Conservation (phyloP, 352 stramenopile genomes). For the Phytophthora litchii region DNA sequence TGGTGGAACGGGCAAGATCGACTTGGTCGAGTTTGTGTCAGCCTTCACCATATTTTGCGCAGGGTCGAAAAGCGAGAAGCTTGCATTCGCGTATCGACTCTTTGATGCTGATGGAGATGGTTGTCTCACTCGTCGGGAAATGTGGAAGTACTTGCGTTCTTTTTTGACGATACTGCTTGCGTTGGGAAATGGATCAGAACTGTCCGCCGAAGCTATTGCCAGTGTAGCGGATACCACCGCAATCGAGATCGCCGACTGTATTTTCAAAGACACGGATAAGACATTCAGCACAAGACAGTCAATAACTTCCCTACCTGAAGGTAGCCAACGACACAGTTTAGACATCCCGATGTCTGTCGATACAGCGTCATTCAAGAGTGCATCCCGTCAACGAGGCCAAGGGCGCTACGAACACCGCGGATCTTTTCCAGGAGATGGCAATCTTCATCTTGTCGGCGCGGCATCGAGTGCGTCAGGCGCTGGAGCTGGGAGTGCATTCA, state of each 20-base stretch:
- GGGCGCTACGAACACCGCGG: constrained; percentile 74
- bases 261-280: constrained; percentile 87
- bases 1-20: constrained; percentile 82
- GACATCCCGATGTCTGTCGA: constrained; percentile 58
- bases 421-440: constrained; percentile 66
- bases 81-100: constrained; percentile 89
- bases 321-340: constrained; percentile 58
- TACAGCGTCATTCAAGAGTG: constrained; percentile 40
- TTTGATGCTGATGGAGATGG: constrained; percentile 93
- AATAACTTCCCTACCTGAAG: constrained; percentile 27
- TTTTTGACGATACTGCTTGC: constrained; percentile 96
- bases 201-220: constrained; percentile 82
- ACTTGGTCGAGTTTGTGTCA: constrained; percentile 92
- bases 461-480: constrained; percentile 55
- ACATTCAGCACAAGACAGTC: constrained; percentile 63
- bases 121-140: constrained; percentile 89
- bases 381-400: constrained; percentile 28
- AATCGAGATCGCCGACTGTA: constrained; percentile 81
- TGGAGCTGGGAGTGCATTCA: constrained; percentile 73
- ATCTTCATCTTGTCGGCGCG: constrained; percentile 58
- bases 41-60: constrained; percentile 94
- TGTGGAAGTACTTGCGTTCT: constrained; percentile 93
- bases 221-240: constrained; percentile 81
- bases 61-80: constrained; percentile 96
- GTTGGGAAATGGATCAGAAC: constrained; percentile 89